Percentiles rank a stretch among this genome's conserved stretches.
Evolutionary conservation across 2,329 filamentous ascomycete genomes (phyloP).

Genomic region (Cladosporium sp.): DNA sequence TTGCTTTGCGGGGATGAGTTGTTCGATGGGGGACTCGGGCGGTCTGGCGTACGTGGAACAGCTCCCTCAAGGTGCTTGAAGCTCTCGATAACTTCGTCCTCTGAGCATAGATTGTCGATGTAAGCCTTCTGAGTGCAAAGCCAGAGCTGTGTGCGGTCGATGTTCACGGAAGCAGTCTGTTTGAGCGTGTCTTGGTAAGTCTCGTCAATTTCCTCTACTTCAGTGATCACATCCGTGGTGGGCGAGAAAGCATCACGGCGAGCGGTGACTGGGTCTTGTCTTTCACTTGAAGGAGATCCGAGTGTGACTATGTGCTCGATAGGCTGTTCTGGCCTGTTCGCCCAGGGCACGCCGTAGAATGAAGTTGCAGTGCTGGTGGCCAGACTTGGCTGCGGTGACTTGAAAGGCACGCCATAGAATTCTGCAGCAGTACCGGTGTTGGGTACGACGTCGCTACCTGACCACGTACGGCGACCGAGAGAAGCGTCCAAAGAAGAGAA

Average conservation of each 20-base stretch:
- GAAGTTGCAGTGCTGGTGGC: constrained; percentile 87
- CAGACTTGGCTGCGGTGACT: constrained; percentile 50
- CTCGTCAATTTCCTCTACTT: constrained; percentile 60
- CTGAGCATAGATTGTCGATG: constrained; percentile 36
- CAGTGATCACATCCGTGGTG: constrained; percentile 38
- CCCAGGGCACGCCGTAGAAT: constrained; percentile 85
- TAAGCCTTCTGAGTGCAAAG: constrained; percentile 79
- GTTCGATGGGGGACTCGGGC: constrained; percentile 26
- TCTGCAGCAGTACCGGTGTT: constrained; percentile 89
- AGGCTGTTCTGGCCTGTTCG: constrained; percentile 40
- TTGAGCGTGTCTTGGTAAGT: constrained; percentile 74
- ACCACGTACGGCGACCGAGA: constrained; percentile 76
- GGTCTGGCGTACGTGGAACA: constrained; percentile 36
- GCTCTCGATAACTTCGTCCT: constrained; percentile 33
- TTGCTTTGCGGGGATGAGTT: constrained; percentile 52
- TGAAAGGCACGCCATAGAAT: constrained; percentile 86
- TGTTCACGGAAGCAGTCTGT: constrained; percentile 68
- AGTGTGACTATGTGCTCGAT: constrained; percentile 71
- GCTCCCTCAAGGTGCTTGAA: constrained; percentile 36
- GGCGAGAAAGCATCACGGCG: constrained; percentile 52
- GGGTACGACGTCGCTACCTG: constrained; percentile 61
- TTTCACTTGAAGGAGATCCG: constrained; percentile 44
- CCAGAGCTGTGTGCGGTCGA: constrained; percentile 86
- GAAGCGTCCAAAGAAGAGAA: constrained; percentile 80
- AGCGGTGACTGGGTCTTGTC: constrained; percentile 65